Conservation (phyloP, 2,329 filamentous ascomycete species). For the Xenosphaeropsis pyriputrescens region DNA sequence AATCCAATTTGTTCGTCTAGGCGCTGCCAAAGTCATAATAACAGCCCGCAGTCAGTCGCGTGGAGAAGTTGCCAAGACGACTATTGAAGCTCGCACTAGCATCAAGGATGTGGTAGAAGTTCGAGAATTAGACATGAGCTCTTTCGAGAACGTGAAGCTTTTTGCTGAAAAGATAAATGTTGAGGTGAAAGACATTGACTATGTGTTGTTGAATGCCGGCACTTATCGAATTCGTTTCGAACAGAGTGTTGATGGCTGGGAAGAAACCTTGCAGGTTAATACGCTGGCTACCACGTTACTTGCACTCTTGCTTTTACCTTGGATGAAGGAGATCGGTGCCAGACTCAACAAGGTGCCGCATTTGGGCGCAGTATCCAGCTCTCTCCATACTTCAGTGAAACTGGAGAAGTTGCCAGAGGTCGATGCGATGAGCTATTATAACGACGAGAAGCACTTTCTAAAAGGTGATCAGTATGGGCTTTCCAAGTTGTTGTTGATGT, state of each 20-base stretch:
- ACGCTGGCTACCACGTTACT: slow-evolving; percentile 2
- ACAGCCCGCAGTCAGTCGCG: slow-evolving; percentile 21
- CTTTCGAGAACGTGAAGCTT: slow-evolving; percentile 8
- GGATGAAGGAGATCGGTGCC: slow-evolving; percentile 1
- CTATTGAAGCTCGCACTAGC: slow-evolving; percentile 17
- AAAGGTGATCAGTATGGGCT: neutral
- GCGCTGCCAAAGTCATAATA: slow-evolving; percentile 24
- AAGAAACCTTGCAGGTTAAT: slow-evolving; percentile 3
- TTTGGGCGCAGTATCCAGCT: neutral
- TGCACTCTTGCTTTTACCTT: slow-evolving; percentile 2
- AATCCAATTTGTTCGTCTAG: slow-evolving; percentile 23
- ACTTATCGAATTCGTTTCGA: slow-evolving; percentile 3
- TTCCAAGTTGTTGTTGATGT: neutral
- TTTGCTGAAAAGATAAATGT: slow-evolving; percentile 10
- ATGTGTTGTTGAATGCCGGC: slow-evolving; percentile 17
- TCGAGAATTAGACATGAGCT: slow-evolving; percentile 13
- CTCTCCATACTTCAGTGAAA: slow-evolving; percentile 1
- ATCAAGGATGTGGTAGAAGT: slow-evolving; percentile 8
- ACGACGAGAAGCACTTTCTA: neutral
- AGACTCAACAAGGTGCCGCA: neutral
- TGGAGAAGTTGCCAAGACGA: slow-evolving; percentile 21
- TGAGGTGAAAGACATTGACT: slow-evolving; percentile 12
- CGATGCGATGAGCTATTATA: neutral
- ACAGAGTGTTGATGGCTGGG: slow-evolving; percentile 1
- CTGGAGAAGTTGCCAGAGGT: slow-evolving; percentile 1